Base-by-base conservation (phyloP, 768 basidiomycete genomes). In the Coprinopsis strossmayeri region DNA sequence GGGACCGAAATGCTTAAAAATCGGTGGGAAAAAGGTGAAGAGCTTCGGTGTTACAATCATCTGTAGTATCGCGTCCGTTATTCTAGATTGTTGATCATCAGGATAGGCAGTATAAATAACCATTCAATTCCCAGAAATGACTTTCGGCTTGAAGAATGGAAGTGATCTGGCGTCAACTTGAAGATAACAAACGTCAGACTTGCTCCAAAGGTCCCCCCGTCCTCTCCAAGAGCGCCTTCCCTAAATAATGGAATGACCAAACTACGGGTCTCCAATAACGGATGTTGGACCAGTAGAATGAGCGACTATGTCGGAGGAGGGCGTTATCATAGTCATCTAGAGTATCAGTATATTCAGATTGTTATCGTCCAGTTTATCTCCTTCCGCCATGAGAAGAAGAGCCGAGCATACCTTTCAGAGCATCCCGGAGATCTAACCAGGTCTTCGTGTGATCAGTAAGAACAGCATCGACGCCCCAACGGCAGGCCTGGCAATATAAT, bases 401-500 rank as follows among this genome's bases (percentile, higher is more conserved):
- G 46, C 7, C 25, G 24, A 3, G 62, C 75, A 52, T 48, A 86
- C 85, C 65, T 58, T 67, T 64, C 17, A 87, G 59, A 15, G 71
- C 71, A 5, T 65, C 63, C 24, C 86, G 76, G 53, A 87, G 58
- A 38, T 78, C 75, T 26, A 88, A 65, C 83, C 82, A 87, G 3
- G 66, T 75, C 59, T 72, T 70, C 2, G 86, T 87, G 46, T 77
- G 69, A 54, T 91, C 88, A 12, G 88, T 91, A 39, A 91, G 70
- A 53, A 91, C 84, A 3, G 76, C 88, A 52, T 82, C 75, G 4
- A 79, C 85, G 46, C 74, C 82, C 88, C 89, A 91, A 52, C 83
- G 70, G 23, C 81, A 84, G 38, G 83, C 84, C 85, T 87, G 53
- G 38, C 21, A 48, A 34, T 41, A 39, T 25, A 17, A 15, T 7